Percentiles rank a stretch among this genome's conserved stretches.
These are phyloP conservation scores for Elsinoe perseae DNA, from an alignment of 2,329 filamentous ascomycete genomes.

Conservation along the genomic window DNA sequence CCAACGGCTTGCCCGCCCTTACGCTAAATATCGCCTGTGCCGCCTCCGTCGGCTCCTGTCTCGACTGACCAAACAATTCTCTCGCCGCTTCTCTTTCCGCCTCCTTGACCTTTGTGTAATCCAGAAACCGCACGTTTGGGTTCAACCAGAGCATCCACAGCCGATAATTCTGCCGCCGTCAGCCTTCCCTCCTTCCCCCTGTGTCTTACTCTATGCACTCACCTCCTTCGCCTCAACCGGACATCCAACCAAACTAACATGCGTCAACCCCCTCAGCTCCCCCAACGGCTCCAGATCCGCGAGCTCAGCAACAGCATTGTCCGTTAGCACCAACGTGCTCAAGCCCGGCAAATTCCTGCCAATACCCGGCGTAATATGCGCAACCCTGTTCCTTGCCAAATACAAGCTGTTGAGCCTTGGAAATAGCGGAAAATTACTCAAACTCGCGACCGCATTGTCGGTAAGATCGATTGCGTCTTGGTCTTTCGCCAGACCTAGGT, in stretches of 20 bases:
- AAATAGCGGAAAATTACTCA: slow-evolving; percentile 88
- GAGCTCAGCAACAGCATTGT: slow-evolving; percentile 75
- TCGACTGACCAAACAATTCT: slow-evolving; percentile 71
- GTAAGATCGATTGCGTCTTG: slow-evolving; percentile 97
- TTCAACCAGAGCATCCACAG: slow-evolving; percentile 85
- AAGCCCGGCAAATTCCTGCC: slow-evolving; percentile 73
- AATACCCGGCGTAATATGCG: slow-evolving; percentile 68
- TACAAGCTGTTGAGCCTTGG: slow-evolving; percentile 82
- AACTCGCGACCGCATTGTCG: slow-evolving; percentile 87
- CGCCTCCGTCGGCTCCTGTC: slow-evolving; percentile 67
- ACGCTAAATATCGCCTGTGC: slow-evolving; percentile 64
- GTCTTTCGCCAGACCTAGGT: slow-evolving; percentile 87
- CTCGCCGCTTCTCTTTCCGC: slow-evolving; percentile 67
- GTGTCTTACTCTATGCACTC: slow-evolving; percentile 29
- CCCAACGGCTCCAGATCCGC: slow-evolving; percentile 78
- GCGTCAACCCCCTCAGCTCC: slow-evolving; percentile 61
- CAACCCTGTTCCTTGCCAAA: slow-evolving; percentile 80
- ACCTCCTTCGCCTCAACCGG: slow-evolving; percentile 91
- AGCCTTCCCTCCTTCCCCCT: slow-evolving; percentile 15
- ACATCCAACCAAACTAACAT: slow-evolving; percentile 77
- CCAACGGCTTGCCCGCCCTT: slow-evolving; percentile 34
- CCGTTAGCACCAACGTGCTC: slow-evolving; percentile 69
- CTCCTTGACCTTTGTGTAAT: slow-evolving; percentile 86
- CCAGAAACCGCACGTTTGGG: slow-evolving; percentile 78
- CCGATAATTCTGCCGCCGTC: slow-evolving; percentile 64